Evolutionary conservation across 2,329 filamentous ascomycete genomes (phyloP).

Genomic region (Alternaria gaisen): DNA sequence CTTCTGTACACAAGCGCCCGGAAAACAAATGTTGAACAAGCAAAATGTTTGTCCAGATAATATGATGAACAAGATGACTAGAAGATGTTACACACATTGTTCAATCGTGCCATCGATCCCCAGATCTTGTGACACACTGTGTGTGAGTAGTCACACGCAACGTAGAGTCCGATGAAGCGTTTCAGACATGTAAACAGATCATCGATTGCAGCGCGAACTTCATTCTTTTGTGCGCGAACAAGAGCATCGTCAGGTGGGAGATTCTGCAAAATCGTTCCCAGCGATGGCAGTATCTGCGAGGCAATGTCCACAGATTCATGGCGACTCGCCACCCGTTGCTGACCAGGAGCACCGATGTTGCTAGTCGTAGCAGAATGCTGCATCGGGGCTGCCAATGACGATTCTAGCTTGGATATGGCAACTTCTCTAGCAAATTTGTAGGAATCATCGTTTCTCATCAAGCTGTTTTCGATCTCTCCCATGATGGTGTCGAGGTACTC

Average conservation of each 20-base stretch:
- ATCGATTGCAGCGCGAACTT: conserved; percentile 1
- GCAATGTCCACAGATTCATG: not conserved
- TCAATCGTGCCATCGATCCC: not conserved
- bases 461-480: conserved; percentile 3
- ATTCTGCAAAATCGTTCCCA: not conserved
- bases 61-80: too few relatives aligned
- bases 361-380: not conserved
- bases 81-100: not conserved
- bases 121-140: conserved; percentile 2
- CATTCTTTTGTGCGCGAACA: not conserved
- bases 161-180: not conserved
- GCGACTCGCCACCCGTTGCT: not conserved
- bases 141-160: conserved; percentile 3
- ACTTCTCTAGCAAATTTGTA: not conserved
- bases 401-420: not conserved
- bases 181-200: not conserved
- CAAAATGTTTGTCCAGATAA: too few relatives aligned
- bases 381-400: not conserved
- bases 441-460: not conserved
- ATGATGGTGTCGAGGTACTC: conserved; percentile 9
- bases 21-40: too few relatives aligned
- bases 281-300: not conserved
- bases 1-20: not conserved
- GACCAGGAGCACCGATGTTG: not conserved
- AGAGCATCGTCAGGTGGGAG: not conserved